Evolutionary conservation across 148 eudicot genomes (phyloP).

Genomic region (Cornus florida): DNA sequence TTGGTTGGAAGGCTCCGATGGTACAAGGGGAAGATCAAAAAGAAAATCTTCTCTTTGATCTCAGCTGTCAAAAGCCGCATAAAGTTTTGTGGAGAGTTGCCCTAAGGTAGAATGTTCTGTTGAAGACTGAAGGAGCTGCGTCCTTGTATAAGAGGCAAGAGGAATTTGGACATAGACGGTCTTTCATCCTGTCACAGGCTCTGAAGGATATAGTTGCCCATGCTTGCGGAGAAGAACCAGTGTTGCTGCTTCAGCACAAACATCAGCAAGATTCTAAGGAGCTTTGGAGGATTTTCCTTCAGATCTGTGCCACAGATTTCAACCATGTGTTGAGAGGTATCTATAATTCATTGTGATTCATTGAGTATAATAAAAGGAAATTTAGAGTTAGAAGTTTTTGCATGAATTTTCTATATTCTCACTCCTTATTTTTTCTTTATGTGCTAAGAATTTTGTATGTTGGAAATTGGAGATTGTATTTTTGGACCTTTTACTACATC

Average conservation of each 20-base stretch:
- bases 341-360: neutral
- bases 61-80: neutral
- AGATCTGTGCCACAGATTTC: neutral
- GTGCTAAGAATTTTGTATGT: neutral
- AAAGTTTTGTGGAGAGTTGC: neutral
- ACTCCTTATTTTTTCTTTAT: neutral
- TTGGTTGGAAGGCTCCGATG: neutral
- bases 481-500: neutral
- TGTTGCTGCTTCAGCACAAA: neutral
- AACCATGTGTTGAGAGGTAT: neutral
- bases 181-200: neutral
- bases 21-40: neutral
- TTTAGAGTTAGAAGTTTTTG: neutral
- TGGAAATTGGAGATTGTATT: neutral
- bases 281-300: neutral
- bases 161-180: neutral
- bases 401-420: neutral
- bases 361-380: too few relatives aligned
- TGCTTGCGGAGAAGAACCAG: neutral
- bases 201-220: neutral
- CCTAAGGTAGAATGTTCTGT: neutral
- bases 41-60: neutral
- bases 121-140: neutral
- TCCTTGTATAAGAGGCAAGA: neutral
- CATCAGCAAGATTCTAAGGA: neutral